A percentile compares a stretch with the other conserved stretches of the same genome.
phyloP scores from a whole-genome alignment of 306 rosid genomes.

The Cucurbita argyrosperma region DNA sequence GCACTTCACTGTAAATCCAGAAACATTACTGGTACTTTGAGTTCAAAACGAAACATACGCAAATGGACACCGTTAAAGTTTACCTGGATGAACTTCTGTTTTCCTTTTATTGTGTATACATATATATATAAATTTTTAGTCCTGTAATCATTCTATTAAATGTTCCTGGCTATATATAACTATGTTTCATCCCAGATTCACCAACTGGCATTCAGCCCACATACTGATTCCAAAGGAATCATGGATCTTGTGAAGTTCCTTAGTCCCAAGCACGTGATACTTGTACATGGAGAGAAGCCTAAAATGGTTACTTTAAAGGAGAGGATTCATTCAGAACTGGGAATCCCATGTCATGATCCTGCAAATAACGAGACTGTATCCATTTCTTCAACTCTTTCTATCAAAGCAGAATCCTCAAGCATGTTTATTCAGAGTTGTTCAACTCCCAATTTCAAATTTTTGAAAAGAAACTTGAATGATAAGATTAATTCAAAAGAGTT shows the following conservation, averaged over 20 bases:
- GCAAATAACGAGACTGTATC: conserved; percentile 55
- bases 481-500: background rate
- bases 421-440: conserved; percentile 36
- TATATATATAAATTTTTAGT: background rate
- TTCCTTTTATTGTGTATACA: background rate
- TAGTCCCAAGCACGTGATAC: conserved; percentile 75
- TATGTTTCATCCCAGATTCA: conserved; percentile 50
- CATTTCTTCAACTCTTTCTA: conserved; percentile 38
- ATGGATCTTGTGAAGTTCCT: conserved; percentile 91
- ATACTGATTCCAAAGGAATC: conserved; percentile 87
- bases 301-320: conserved; percentile 64
- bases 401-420: conserved; percentile 40
- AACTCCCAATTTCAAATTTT: conserved; percentile 60
- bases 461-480: conserved; percentile 19
- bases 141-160: background rate
- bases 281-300: conserved; percentile 89
- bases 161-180: background rate
- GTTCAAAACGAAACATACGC: no score
- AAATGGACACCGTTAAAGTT: background rate
- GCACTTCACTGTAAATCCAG: no score
- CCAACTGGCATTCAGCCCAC: conserved; percentile 88
- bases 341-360: conserved; percentile 65
- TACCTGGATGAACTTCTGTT: background rate
- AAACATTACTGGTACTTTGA: no score
- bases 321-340: conserved; percentile 65